A percentile compares a stretch with the other conserved stretches of the same genome.
These are phyloP conservation scores for Canna indica DNA, from an alignment of 176 grass and related monocot genomes.

Conservation along the genomic window DNA sequence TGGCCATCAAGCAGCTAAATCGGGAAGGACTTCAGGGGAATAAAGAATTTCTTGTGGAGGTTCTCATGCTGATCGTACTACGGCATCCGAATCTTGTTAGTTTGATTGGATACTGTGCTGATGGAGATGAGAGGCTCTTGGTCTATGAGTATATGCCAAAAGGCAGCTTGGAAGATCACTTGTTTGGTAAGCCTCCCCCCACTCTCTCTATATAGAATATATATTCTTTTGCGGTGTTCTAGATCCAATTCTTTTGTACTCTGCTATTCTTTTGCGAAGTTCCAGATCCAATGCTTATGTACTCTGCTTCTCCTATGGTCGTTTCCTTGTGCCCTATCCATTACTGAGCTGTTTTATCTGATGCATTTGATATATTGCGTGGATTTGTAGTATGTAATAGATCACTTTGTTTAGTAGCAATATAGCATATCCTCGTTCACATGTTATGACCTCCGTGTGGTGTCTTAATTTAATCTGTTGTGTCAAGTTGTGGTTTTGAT, in stretches of 20 bases:
- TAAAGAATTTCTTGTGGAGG: conserved; percentile 12
- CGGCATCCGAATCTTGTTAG: conserved; percentile 11
- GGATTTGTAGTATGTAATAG: not conserved
- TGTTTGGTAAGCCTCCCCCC: conserved; percentile 7
- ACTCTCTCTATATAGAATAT: not conserved
- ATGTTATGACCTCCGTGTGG: not conserved
- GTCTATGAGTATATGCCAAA: conserved; percentile 14
- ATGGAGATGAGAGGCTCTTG: conserved; percentile 11
- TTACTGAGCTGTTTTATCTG: not conserved
- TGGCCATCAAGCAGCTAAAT: conserved; percentile 15
- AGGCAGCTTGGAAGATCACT: conserved; percentile 14
- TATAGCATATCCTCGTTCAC: not conserved
- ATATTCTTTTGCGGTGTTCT: not conserved
- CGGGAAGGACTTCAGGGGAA: conserved; percentile 11
- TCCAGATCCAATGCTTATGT: not conserved
- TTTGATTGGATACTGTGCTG: conserved; percentile 15
- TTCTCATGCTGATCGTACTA: conserved; percentile 13
- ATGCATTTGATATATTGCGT: not conserved
- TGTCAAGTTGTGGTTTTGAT: not conserved
- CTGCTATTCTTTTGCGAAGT: not conserved
- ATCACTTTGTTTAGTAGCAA: too few relatives aligned
- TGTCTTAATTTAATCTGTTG: not conserved
- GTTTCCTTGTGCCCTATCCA: too few relatives aligned
- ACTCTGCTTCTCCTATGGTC: not conserved
- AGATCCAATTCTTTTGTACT: not conserved